Evolutionary conservation across 2,329 filamentous ascomycete species (phyloP).

Genomic region (Ciborinia camelliae): DNA sequence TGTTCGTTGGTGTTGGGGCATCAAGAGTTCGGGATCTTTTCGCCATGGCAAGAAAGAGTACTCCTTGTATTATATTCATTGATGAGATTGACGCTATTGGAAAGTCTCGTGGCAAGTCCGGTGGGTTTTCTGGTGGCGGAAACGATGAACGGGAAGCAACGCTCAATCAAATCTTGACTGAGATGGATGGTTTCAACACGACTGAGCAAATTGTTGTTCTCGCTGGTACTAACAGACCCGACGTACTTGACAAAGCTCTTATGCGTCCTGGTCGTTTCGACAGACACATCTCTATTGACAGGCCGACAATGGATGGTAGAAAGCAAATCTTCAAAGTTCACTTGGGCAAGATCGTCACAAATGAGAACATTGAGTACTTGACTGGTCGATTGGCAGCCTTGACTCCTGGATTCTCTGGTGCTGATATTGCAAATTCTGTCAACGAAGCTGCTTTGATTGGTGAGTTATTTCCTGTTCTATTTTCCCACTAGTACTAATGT

Average conservation of each 20-base stretch:
- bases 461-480: slow-evolving; percentile 46
- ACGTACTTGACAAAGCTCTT: slow-evolving; percentile 90
- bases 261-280: slow-evolving; percentile 98
- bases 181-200: slow-evolving; percentile 99
- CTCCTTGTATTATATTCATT: slow-evolving; percentile 98
- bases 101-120: slow-evolving; percentile 78
- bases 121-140: slow-evolving; percentile 69
- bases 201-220: slow-evolving; percentile 94
- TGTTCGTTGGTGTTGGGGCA: slow-evolving; percentile 98
- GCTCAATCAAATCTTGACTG: slow-evolving; percentile 95
- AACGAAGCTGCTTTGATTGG: slow-evolving; percentile 96
- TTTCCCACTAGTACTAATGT: slow-evolving; percentile 37
- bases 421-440: slow-evolving; percentile 96
- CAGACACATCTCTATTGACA: slow-evolving; percentile 90
- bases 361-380: slow-evolving; percentile 83
- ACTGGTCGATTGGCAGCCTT: slow-evolving; percentile 85
- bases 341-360: slow-evolving; percentile 88
- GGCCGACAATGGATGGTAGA: slow-evolving; percentile 92
- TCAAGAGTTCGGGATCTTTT: slow-evolving; percentile 95
- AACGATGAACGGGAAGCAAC: slow-evolving; percentile 97
- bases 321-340: slow-evolving; percentile 97
- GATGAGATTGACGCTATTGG: slow-evolving; percentile 99
- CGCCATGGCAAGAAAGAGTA: slow-evolving; percentile 88
- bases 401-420: slow-evolving; percentile 94
- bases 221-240: slow-evolving; percentile 92